Evolutionary conservation across 2,329 filamentous ascomycete genomes (phyloP).

Genomic region (Fusarium sublunatum): DNA sequence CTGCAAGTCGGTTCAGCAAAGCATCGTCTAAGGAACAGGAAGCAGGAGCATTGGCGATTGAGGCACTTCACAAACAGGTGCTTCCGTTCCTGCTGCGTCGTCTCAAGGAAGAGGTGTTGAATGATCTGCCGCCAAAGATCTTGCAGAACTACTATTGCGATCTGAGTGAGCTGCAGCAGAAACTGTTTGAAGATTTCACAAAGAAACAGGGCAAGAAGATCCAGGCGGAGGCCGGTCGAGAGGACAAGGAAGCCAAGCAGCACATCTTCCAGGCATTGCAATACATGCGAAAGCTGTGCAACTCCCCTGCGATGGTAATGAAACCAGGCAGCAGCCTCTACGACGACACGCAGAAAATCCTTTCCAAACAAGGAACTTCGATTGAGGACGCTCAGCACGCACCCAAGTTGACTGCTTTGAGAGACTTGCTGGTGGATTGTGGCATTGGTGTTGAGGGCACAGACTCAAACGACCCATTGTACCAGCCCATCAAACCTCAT

Average conservation of each 20-base stretch:
- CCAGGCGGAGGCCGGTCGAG: constrained; percentile 81
- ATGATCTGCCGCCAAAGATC: constrained; percentile 97
- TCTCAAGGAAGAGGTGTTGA: constrained; percentile 95
- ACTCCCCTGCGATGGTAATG: constrained; percentile 95
- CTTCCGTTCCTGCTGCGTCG: constrained; percentile 94
- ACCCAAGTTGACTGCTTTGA: constrained; percentile 89
- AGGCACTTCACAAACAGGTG: constrained; percentile 98
- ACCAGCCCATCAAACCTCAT: constrained; percentile 92
- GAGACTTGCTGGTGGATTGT: constrained; percentile 96
- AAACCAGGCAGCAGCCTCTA: constrained; percentile 94
- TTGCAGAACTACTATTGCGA: constrained; percentile 99
- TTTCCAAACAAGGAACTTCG: constrained; percentile 81
- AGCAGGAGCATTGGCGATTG: constrained; percentile 92
- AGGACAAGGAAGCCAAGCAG: constrained; percentile 93
- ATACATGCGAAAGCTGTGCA: constrained; percentile 99
- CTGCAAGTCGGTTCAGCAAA: constrained; percentile 93
- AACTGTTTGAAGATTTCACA: constrained; percentile 95
- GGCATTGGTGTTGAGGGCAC: constrained; percentile 85
- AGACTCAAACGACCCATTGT: constrained; percentile 69
- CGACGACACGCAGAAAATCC: constrained; percentile 83
- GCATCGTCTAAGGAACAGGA: constrained; percentile 99
- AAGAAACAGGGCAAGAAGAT: constrained; percentile 93
- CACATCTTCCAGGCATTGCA: constrained; percentile 99
- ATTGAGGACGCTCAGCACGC: constrained; percentile 89
- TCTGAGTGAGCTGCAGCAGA: constrained; percentile 92